phyloP scores from a whole-genome alignment of 768 basidiomycete species.

The Agaricus subrufescens region DNA sequence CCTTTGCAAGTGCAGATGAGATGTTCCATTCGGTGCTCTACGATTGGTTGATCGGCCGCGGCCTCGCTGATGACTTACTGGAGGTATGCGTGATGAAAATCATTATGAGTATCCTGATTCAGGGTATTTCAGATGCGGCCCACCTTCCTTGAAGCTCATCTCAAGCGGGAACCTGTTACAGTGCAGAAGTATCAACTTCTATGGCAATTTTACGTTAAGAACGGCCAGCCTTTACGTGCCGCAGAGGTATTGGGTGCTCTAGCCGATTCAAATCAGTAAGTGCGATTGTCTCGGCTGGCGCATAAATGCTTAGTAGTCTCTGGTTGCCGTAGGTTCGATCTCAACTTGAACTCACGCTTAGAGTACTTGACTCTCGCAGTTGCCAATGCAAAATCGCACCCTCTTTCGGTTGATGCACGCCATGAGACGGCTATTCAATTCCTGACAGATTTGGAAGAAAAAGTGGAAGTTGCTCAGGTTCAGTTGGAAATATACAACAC shows the following conservation, averaged over 20 bases:
- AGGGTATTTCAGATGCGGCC: slow-evolving; percentile 63
- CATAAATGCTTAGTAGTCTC: not conserved
- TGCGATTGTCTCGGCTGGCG: slow-evolving; percentile 9
- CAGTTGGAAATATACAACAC: slow-evolving; percentile 86
- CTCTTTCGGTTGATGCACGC: slow-evolving; percentile 67
- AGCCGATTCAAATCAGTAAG: slow-evolving; percentile 82
- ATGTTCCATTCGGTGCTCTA: slow-evolving; percentile 94
- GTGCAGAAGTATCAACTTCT: slow-evolving; percentile 83
- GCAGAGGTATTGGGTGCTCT: slow-evolving; percentile 80
- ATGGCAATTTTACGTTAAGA: slow-evolving; percentile 97
- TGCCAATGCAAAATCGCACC: slow-evolving; percentile 94
- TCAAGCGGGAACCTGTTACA: slow-evolving; percentile 74
- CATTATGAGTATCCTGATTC: not conserved
- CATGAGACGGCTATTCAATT: slow-evolving; percentile 94
- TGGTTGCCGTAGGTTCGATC: slow-evolving; percentile 47
- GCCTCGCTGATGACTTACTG: slow-evolving; percentile 82
- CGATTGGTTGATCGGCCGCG: slow-evolving; percentile 84
- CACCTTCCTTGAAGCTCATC: slow-evolving; percentile 82
- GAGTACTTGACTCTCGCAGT: slow-evolving; percentile 94
- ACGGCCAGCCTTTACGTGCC: slow-evolving; percentile 81
- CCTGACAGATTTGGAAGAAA: slow-evolving; percentile 92
- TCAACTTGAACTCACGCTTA: slow-evolving; percentile 68
- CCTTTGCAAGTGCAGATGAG: slow-evolving; percentile 81
- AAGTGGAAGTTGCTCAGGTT: slow-evolving; percentile 94
- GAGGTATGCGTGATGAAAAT: slow-evolving; percentile 52